A percentile compares a stretch with the other conserved stretches of the same genome.
phyloP scores from a whole-genome alignment of 768 basidiomycete genomes.

The Pulveroboletus ravenelii region DNA sequence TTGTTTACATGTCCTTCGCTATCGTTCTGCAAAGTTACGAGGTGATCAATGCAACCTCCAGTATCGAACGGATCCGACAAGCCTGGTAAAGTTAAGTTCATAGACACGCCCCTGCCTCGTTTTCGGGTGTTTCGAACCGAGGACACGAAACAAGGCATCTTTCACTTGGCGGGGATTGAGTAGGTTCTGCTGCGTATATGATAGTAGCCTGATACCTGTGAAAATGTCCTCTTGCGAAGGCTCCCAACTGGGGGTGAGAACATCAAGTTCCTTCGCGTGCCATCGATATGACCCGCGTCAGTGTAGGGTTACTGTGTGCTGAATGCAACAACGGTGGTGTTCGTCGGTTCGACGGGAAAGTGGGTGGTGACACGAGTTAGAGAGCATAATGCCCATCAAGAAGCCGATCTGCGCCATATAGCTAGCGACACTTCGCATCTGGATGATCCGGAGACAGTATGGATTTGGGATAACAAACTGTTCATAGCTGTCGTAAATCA shows the following conservation, averaged over 20 bases:
- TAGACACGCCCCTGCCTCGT: conserved; percentile 20
- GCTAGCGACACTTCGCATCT: not conserved
- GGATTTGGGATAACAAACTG: not conserved
- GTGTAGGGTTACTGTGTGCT: not conserved
- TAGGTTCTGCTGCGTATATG: not conserved
- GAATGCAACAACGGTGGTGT: not conserved
- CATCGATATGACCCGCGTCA: not conserved
- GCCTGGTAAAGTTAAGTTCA: conserved; percentile 17
- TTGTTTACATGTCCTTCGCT: not conserved
- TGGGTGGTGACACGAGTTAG: not conserved
- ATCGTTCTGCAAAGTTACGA: not conserved
- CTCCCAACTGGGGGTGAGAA: not conserved
- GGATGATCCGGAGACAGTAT: not conserved
- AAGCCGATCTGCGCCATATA: conserved; percentile 5
- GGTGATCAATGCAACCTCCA: conserved; percentile 2
- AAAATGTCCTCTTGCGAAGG: no score
- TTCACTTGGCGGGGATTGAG: not conserved
- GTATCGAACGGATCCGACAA: not conserved
- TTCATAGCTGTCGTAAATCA: not conserved
- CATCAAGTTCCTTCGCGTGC: not conserved
- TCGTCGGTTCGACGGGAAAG: not conserved
- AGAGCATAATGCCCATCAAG: not conserved
- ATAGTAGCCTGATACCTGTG: not conserved
- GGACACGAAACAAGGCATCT: not conserved
- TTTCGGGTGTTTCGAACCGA: conserved; percentile 20